Conservation (phyloP, 225 moss, liverwort and hornwort genomes). For the Bryum argenteum region DNA sequence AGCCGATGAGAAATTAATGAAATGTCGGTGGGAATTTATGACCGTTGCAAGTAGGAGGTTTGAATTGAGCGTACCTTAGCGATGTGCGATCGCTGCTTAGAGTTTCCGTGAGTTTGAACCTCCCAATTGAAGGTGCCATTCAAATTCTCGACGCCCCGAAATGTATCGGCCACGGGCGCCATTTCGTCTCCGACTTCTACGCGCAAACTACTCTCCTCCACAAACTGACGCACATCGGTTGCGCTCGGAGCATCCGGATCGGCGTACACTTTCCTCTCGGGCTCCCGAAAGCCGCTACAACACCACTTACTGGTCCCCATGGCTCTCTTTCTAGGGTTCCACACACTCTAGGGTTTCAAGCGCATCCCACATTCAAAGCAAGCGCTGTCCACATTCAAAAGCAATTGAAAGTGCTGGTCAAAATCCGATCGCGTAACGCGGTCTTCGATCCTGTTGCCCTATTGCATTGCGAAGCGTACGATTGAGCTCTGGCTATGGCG, state of each 20-base stretch:
- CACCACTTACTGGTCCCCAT: slow-evolving; percentile 53
- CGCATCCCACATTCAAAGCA: too few relatives aligned
- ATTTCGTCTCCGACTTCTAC: slow-evolving; percentile 45
- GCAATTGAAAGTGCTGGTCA: too few relatives aligned
- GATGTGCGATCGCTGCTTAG: slow-evolving; percentile 20
- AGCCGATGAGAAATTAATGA: not conserved
- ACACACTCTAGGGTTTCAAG: not conserved
- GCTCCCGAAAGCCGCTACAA: slow-evolving; percentile 51
- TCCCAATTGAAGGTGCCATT: slow-evolving; percentile 56
- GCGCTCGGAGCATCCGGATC: slow-evolving; percentile 24
- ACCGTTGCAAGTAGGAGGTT: too few relatives aligned
- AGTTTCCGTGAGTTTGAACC: slow-evolving; percentile 19
- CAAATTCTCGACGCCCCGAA: slow-evolving; percentile 52
- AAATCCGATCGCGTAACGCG: not conserved
- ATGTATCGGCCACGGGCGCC: slow-evolving; percentile 46
- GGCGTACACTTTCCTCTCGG: slow-evolving; percentile 44
- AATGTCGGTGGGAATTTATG: not conserved
- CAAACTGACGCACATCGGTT: slow-evolving; percentile 44
- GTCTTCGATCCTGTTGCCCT: too few relatives aligned
- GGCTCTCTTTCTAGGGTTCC: slow-evolving; percentile 18
- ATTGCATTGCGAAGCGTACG: too few relatives aligned
- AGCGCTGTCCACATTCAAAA: not conserved
- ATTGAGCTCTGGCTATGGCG: too few relatives aligned
- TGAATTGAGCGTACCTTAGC: slow-evolving; percentile 29
- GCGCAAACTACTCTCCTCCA: slow-evolving; percentile 44